These are phyloP conservation scores for Paramecium caudatum DNA, from an alignment of 73 alveolate species.

Conservation along the genomic window DNA sequence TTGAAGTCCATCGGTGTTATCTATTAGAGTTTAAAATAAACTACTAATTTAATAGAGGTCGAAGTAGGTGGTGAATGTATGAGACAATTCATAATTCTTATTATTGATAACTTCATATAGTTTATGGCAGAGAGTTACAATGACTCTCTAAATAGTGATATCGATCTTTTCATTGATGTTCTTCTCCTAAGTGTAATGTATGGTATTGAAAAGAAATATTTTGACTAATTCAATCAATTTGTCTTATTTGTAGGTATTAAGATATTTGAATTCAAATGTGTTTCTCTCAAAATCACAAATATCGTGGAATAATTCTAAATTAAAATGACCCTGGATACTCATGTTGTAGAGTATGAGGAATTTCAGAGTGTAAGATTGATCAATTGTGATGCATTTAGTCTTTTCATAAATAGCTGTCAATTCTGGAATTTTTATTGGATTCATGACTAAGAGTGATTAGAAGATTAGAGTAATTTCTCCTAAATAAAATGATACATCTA, in stretches of 20 bases:
- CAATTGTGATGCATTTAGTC: not conserved
- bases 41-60: not conserved
- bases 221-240: not conserved
- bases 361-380: slow-evolving; percentile 1
- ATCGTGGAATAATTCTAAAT: slow-evolving; percentile 11
- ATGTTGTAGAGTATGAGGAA: not conserved
- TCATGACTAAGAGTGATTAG: not conserved
- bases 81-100: not conserved
- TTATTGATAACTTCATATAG: not conserved
- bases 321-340: slow-evolving; percentile 4
- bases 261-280: not conserved
- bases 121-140: not conserved
- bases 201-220: not conserved
- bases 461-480: slow-evolving; percentile 16
- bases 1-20: slow-evolving; percentile 11
- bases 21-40: not conserved
- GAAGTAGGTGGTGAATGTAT: not conserved
- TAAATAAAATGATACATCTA: not conserved
- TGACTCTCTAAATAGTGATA: not conserved
- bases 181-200: not conserved
- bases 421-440: not conserved
- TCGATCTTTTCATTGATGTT: not conserved
- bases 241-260: not conserved
- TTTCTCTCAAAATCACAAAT: not conserved
- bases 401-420: not conserved